Percentiles rank a stretch among this genome's conserved stretches.
Conservation (phyloP, 176 grass and related monocot species). For the Oropetium thomaeum region DNA sequence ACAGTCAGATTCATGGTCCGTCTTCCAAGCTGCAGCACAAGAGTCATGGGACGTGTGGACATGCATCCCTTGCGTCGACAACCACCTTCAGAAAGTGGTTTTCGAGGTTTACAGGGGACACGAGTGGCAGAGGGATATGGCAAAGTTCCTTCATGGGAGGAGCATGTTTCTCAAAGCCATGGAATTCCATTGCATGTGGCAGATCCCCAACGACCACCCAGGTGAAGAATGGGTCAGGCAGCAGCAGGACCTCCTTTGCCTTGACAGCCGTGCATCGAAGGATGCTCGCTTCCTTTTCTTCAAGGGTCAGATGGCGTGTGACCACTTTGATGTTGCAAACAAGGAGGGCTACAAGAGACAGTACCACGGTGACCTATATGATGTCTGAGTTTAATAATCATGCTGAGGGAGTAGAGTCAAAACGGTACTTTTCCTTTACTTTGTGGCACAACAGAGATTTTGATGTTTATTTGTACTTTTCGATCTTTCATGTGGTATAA, state of each 20-base stretch:
- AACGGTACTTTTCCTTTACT: neutral
- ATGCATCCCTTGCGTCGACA: slow-evolving; percentile 11
- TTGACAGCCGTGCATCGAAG: slow-evolving; percentile 7
- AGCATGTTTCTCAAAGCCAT: slow-evolving; percentile 26
- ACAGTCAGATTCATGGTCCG: slow-evolving; percentile 13
- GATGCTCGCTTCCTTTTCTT: slow-evolving; percentile 33
- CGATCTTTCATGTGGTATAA: neutral
- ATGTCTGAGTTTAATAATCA: neutral
- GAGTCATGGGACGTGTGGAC: neutral
- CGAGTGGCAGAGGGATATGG: too few species aligned
- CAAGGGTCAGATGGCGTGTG: neutral
- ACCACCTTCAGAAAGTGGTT: slow-evolving; percentile 17
- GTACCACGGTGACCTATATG: slow-evolving; percentile 11
- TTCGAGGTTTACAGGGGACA: slow-evolving; percentile 34
- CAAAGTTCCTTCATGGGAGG: slow-evolving; percentile 35
- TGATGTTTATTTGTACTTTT: neutral
- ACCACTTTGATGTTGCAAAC: neutral
- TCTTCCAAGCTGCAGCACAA: neutral
- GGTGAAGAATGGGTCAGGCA: neutral
- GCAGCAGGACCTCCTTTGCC: slow-evolving; percentile 17
- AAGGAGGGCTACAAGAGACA: neutral
- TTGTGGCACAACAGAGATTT: neutral
- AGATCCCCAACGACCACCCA: neutral
- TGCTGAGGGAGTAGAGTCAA: neutral
- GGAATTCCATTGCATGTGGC: slow-evolving; percentile 30